These are phyloP conservation scores for Aspergillus tamarii DNA, from an alignment of 2,329 filamentous ascomycete species.

Conservation along the genomic window DNA sequence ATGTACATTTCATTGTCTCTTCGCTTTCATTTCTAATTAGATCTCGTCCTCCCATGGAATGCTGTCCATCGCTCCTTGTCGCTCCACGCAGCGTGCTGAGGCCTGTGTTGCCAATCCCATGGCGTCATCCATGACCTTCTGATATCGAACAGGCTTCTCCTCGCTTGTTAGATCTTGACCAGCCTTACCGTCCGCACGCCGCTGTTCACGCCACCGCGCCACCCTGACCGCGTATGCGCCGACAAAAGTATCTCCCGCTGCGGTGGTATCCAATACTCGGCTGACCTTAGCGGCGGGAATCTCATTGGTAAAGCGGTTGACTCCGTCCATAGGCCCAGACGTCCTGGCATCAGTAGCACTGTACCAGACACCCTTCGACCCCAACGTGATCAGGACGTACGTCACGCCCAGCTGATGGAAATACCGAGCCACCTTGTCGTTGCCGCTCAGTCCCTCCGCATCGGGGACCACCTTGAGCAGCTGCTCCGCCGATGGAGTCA, in stretches of 20 bases:
- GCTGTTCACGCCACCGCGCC: slow-evolving; percentile 54
- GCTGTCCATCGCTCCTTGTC: slow-evolving; percentile 51
- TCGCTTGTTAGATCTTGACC: slow-evolving; percentile 45
- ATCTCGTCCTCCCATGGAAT: slow-evolving; percentile 54
- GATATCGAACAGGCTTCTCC: slow-evolving; percentile 42
- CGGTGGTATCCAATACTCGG: slow-evolving; percentile 87
- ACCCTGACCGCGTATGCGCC: slow-evolving; percentile 80
- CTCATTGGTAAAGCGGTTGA: slow-evolving; percentile 36
- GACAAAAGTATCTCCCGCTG: slow-evolving; percentile 92
- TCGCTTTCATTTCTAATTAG: slow-evolving; percentile 16
- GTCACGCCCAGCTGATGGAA: slow-evolving; percentile 73
- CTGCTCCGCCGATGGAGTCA: slow-evolving; percentile 58
- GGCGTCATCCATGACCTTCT: slow-evolving; percentile 50
- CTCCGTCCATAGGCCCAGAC: slow-evolving; percentile 40
- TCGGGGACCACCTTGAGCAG: slow-evolving; percentile 32
- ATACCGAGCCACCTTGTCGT: slow-evolving; percentile 58
- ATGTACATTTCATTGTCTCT: neutral
- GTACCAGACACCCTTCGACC: slow-evolving; percentile 73
- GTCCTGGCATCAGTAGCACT: slow-evolving; percentile 57
- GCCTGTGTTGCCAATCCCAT: slow-evolving; percentile 48
- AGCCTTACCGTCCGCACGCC: slow-evolving; percentile 54
- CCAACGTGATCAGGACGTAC: slow-evolving; percentile 83
- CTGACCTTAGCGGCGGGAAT: slow-evolving; percentile 69
- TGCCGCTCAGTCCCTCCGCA: slow-evolving; percentile 47
- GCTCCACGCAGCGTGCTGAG: slow-evolving; percentile 50